These are phyloP conservation scores for Antrodiella citrinella DNA, from an alignment of 768 basidiomycete species.

Conservation along the genomic window DNA sequence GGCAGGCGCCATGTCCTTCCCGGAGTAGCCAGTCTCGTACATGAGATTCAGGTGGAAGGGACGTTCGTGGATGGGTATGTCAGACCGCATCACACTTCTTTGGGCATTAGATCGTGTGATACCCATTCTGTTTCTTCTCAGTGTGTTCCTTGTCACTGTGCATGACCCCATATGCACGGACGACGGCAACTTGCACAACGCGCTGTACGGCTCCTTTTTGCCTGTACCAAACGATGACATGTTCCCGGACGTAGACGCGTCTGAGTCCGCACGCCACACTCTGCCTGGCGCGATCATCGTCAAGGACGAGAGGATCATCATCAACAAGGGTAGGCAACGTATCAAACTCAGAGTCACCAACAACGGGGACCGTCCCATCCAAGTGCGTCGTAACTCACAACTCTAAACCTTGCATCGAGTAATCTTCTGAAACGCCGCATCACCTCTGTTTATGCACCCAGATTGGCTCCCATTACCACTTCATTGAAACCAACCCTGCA, in stretches of 20 bases:
- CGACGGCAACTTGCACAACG: conserved; percentile 67
- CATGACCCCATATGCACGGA: conserved; percentile 91
- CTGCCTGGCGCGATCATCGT: conserved; percentile 73
- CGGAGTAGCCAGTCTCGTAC: conserved; percentile 63
- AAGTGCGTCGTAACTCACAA: conserved; percentile 36
- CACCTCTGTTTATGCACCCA: conserved; percentile 19
- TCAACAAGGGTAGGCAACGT: conserved; percentile 70
- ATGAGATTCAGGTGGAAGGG: conserved; percentile 92
- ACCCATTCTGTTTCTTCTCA: no score
- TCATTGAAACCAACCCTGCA: conserved; percentile 79
- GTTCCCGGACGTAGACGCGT: conserved; percentile 52
- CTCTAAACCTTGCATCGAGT: not conserved
- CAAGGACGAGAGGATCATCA: conserved; percentile 52
- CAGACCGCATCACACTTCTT: not conserved
- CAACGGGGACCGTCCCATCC: conserved; percentile 88
- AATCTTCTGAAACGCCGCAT: not conserved
- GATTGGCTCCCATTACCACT: conserved; percentile 94
- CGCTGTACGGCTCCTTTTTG: conserved; percentile 91
- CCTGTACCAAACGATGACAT: conserved; percentile 59
- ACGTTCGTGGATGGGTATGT: conserved; percentile 81
- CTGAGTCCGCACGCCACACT: conserved; percentile 42
- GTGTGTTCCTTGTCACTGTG: conserved; percentile 94
- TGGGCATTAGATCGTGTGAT: not conserved
- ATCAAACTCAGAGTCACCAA: conserved; percentile 76
- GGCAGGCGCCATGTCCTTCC: conserved; percentile 87